Percentiles rank a stretch among this genome's conserved stretches.
Evolutionary conservation across 495 filamentous ascomycete genomes (phyloP).

Genomic region (Chaetomium fimeti): DNA sequence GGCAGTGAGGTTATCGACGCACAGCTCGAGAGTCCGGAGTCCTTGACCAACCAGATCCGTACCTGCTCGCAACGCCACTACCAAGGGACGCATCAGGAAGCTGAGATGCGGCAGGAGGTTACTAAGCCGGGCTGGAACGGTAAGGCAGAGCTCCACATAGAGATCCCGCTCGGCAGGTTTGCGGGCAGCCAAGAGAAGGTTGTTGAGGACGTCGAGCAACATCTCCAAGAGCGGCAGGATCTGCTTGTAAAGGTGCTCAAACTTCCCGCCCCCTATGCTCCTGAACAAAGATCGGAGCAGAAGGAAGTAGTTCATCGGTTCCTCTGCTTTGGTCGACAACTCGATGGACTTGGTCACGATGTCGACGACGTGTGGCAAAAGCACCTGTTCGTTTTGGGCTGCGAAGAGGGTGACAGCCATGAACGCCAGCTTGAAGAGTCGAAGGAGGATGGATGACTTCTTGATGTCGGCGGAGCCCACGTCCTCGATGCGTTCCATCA

Average conservation of each 20-base stretch:
- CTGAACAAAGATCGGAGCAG: constrained; percentile 88
- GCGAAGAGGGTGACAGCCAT: constrained; percentile 99
- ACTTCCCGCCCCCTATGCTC: constrained; percentile 94
- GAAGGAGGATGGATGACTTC: constrained; percentile 85
- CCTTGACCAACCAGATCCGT: constrained; percentile 94
- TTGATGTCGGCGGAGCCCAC: constrained; percentile 88
- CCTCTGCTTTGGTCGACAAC: constrained; percentile 89
- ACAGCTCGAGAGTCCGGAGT: constrained; percentile 88
- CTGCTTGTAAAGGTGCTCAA: constrained; percentile 97
- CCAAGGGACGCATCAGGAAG: constrained; percentile 94
- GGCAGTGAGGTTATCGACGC: constrained; percentile 95
- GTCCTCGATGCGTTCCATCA: constrained; percentile 94
- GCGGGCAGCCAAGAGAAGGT: constrained; percentile 79
- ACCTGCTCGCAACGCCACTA: constrained; percentile 86
- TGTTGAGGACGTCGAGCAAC: constrained; percentile 95
- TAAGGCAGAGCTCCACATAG: constrained; percentile 94
- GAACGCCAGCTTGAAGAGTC: constrained; percentile 97
- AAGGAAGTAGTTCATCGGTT: constrained; percentile 98
- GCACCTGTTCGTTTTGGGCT: constrained; percentile 87
- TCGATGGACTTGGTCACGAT: constrained; percentile 96
- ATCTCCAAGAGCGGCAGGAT: constrained; percentile 95
- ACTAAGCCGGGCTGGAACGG: constrained; percentile 90
- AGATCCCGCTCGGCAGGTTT: constrained; percentile 90
- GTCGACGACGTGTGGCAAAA: constrained; percentile 92
- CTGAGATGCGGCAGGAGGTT: constrained; percentile 96